phyloP scores from a whole-genome alignment of 2,329 filamentous ascomycete species.

The Cyphellophora attinorum region DNA sequence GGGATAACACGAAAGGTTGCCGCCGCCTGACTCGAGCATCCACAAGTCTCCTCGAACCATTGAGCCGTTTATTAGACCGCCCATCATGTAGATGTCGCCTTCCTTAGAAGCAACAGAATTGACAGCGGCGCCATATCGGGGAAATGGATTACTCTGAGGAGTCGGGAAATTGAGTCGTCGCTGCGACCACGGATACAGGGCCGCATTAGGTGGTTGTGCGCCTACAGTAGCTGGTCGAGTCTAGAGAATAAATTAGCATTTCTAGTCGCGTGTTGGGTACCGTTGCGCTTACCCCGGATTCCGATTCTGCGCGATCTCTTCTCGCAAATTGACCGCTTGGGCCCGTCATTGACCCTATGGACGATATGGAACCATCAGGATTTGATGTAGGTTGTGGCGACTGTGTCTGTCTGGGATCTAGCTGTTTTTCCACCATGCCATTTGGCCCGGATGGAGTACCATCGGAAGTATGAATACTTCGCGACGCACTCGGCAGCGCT shows the following conservation, averaged over 20 bases:
- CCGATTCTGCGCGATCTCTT: slow-evolving; percentile 47
- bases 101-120: slow-evolving; percentile 91
- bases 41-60: slow-evolving; percentile 95
- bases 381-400: slow-evolving; percentile 12
- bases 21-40: slow-evolving; percentile 83
- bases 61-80: slow-evolving; percentile 85
- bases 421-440: slow-evolving; percentile 27
- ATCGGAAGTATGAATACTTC: slow-evolving; percentile 49
- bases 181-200: slow-evolving; percentile 93
- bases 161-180: slow-evolving; percentile 77
- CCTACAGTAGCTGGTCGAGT: slow-evolving; percentile 13
- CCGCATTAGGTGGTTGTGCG: slow-evolving; percentile 56
- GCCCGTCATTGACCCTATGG: slow-evolving; percentile 11
- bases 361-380: slow-evolving; percentile 13
- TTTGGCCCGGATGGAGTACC: slow-evolving; percentile 44
- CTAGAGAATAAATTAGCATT: too few species aligned
- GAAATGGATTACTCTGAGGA: slow-evolving; percentile 76
- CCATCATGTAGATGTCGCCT: slow-evolving; percentile 96
- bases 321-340: slow-evolving; percentile 22
- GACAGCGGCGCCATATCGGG: slow-evolving; percentile 91
- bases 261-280: too few species aligned
- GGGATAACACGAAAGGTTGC: slow-evolving; percentile 81
- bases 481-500: slow-evolving; percentile 43
- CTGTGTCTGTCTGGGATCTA: slow-evolving; percentile 11
- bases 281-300: slow-evolving; percentile 47